These are phyloP conservation scores for Fonsecaea pugnacius DNA, from an alignment of 2,329 filamentous ascomycete species.

Conservation along the genomic window DNA sequence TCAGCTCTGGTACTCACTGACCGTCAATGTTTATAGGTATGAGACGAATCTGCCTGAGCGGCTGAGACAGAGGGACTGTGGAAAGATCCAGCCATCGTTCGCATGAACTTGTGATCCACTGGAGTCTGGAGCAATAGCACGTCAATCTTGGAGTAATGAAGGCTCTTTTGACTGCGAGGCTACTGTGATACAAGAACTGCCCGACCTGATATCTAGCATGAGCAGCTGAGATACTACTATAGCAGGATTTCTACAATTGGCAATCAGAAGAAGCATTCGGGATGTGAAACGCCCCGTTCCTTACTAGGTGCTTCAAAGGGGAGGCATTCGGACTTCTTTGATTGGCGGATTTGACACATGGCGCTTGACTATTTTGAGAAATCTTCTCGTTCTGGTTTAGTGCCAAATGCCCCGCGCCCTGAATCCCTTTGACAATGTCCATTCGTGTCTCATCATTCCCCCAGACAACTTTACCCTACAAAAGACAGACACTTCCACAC, in stretches of 20 bases:
- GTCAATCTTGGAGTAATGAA: too few relatives aligned
- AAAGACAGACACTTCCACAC: not conserved
- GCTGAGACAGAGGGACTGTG: constrained; percentile 48
- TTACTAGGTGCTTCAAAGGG: not conserved
- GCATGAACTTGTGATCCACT: not conserved
- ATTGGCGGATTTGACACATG: not conserved
- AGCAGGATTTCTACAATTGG: not conserved
- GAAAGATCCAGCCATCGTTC: constrained; percentile 43
- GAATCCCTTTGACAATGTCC: too few relatives aligned
- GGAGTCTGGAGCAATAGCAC: too few relatives aligned
- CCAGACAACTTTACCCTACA: too few relatives aligned
- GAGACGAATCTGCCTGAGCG: constrained; percentile 55
- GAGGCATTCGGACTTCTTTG: not conserved
- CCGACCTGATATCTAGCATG: not conserved
- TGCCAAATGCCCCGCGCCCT: not conserved
- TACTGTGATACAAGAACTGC: too few relatives aligned
- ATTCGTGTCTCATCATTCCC: too few relatives aligned
- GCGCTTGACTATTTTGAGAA: not conserved
- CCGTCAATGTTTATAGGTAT: constrained; percentile 54
- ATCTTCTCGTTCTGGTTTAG: not conserved
- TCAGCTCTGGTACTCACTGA: not conserved
- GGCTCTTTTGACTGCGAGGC: too few relatives aligned
- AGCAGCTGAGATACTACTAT: not conserved
- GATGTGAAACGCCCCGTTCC: not conserved
- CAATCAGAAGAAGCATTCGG: not conserved